phyloP scores from a whole-genome alignment of 768 basidiomycete genomes.

The Pulveroboletus ravenelii region DNA sequence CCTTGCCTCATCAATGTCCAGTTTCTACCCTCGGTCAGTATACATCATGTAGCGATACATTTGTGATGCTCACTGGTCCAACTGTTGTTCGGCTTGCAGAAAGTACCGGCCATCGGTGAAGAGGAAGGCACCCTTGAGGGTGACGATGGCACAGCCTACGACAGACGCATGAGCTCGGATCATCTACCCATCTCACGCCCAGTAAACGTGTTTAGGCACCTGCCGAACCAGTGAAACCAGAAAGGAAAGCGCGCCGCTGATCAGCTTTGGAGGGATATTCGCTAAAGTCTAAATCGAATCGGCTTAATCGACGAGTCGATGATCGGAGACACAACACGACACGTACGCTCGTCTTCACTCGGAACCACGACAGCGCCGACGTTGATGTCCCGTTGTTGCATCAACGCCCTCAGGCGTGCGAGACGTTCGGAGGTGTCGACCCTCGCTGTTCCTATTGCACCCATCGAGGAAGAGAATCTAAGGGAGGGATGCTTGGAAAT shows the following conservation, averaged over 20 bases:
- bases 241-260: conserved; percentile 80
- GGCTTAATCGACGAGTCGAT: background rate
- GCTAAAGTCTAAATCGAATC: conserved; percentile 60
- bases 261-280: conserved; percentile 87
- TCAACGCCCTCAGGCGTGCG: conserved; percentile 58
- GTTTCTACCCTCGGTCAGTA: conserved; percentile 44
- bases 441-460: conserved; percentile 33
- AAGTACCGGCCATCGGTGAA: conserved; percentile 98
- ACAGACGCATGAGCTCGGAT: conserved; percentile 5
- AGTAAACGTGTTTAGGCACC: conserved; percentile 40
- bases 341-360: conserved; percentile 89
- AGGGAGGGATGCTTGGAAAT: background rate
- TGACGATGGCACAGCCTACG: conserved; percentile 73
- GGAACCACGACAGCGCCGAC: conserved; percentile 80
- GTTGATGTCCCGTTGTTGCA: conserved; percentile 50
- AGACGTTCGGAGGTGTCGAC: conserved; percentile 66
- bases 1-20: conserved; percentile 96
- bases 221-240: conserved; percentile 92
- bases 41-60: background rate
- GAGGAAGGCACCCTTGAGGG: conserved; percentile 63
- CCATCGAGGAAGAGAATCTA: conserved; percentile 32
- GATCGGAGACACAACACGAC: background rate
- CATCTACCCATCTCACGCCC: background rate
- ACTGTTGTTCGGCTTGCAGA: conserved; percentile 84
- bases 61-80: conserved; percentile 58